Evolutionary conservation across 495 filamentous ascomycete species (phyloP).

Genomic region (Gamarada debralockiae): DNA sequence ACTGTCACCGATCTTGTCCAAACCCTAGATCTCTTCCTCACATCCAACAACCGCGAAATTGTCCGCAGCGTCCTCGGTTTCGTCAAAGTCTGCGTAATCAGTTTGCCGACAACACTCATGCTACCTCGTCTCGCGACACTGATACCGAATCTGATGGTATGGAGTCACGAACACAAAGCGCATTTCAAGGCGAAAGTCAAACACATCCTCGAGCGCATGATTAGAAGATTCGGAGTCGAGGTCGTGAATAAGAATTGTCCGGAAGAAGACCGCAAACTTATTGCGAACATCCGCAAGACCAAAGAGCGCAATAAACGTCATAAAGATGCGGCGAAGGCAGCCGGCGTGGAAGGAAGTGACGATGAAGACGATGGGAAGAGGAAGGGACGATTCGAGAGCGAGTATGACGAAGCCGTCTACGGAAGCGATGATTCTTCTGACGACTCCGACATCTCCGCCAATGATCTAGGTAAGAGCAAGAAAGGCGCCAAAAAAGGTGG

Average conservation of each 20-base stretch:
- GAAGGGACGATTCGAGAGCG: conserved; percentile 71
- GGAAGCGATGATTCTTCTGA: conserved; percentile 69
- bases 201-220: conserved; percentile 91
- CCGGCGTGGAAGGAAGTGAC: conserved; percentile 35
- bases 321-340: conserved; percentile 62
- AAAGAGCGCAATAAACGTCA: conserved; percentile 83
- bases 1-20: conserved; percentile 74
- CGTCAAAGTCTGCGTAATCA: conserved; percentile 90
- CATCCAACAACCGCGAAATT: conserved; percentile 92
- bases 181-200: conserved; percentile 95
- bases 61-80: conserved; percentile 91
- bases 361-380: conserved; percentile 43
- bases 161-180: conserved; percentile 96
- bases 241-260: conserved; percentile 70
- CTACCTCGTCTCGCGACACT: conserved; percentile 65
- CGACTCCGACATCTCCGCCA: conserved; percentile 56
- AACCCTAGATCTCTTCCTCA: conserved; percentile 91
- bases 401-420: conserved; percentile 93
- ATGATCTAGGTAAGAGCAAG: conserved; percentile 47
- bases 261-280: conserved; percentile 82
- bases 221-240: conserved; percentile 83
- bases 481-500: conserved; percentile 49
- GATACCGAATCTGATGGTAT: conserved; percentile 86
- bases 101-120: conserved; percentile 72
- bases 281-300: conserved; percentile 90